Evolutionary conservation across 345 rosid genomes (phyloP).

Genomic region (Eucalyptus viminalis): DNA sequence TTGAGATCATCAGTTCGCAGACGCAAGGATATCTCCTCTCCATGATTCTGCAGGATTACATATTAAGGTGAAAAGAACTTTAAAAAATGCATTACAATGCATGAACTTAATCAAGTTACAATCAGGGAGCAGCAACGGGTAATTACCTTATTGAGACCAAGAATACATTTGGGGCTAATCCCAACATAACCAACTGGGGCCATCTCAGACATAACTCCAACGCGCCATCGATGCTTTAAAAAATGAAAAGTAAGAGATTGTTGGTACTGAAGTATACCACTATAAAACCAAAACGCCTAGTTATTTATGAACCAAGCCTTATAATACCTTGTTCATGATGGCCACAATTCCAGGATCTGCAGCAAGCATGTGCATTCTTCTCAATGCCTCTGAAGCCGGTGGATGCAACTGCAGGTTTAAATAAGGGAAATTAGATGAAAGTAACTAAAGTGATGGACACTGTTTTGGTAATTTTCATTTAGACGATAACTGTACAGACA

Average conservation of each 20-base stretch:
- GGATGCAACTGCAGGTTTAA: slow-evolving; percentile 49
- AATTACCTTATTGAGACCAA: slow-evolving; percentile 82
- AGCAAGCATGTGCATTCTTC: slow-evolving; percentile 94
- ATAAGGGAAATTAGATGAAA: background rate
- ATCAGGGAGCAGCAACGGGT: background rate
- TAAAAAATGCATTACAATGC: background rate
- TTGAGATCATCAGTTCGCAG: slow-evolving; percentile 94
- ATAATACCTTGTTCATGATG: slow-evolving; percentile 73
- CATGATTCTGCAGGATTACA: slow-evolving; percentile 47
- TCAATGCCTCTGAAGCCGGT: slow-evolving; percentile 78
- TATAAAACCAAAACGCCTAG: background rate
- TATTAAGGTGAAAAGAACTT: background rate
- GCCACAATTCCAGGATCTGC: slow-evolving; percentile 92
- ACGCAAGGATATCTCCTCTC: slow-evolving; percentile 95
- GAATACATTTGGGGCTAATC: slow-evolving; percentile 72
- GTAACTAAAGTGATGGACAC: background rate
- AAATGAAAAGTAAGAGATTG: background rate
- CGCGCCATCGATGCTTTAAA: slow-evolving; percentile 73
- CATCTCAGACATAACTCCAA: slow-evolving; percentile 88
- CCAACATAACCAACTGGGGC: slow-evolving; percentile 99
- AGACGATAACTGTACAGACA: background rate
- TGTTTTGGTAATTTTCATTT: background rate
- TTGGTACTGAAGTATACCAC: background rate
- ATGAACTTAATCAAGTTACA: background rate
- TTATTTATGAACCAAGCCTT: background rate